phyloP scores from a whole-genome alignment of 2,329 filamentous ascomycete species.

The Arthrobotrys pseudoclavata region DNA sequence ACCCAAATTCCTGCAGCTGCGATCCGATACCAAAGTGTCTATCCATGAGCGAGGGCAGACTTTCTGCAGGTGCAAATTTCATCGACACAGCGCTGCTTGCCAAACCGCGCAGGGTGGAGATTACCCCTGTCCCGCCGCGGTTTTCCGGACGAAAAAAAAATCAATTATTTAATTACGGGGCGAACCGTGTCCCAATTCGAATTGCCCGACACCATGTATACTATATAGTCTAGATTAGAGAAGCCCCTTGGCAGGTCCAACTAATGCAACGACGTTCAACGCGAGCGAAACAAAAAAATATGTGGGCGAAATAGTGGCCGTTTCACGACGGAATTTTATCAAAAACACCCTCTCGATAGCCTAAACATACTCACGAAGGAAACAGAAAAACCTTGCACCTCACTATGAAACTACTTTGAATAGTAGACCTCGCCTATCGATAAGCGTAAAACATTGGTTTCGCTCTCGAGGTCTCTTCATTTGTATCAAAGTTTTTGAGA shows the following conservation, averaged over 20 bases:
- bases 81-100: conserved; percentile 22
- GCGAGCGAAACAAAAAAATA: conserved; percentile 19
- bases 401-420: background rate
- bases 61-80: conserved; percentile 27
- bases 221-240: conserved; percentile 34
- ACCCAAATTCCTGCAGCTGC: conserved; percentile 5
- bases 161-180: conserved; percentile 13
- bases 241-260: conserved; percentile 35
- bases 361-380: background rate
- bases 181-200: conserved; percentile 33
- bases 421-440: background rate
- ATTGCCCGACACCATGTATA: conserved; percentile 17
- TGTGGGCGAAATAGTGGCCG: conserved; percentile 15
- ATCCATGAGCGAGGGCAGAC: background rate
- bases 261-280: conserved; percentile 41
- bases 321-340: conserved; percentile 15
- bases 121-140: conserved; percentile 39
- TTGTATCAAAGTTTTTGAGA: background rate
- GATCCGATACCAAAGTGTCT: conserved; percentile 28
- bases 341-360: background rate
- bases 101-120: conserved; percentile 15
- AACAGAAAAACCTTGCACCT: background rate
- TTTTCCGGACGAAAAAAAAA: conserved; percentile 25
- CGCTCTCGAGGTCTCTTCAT: background rate
- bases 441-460: conserved; percentile 1